Evolutionary conservation across 495 filamentous ascomycete species (phyloP).

Genomic region (Talaromyces proteolyticus): DNA sequence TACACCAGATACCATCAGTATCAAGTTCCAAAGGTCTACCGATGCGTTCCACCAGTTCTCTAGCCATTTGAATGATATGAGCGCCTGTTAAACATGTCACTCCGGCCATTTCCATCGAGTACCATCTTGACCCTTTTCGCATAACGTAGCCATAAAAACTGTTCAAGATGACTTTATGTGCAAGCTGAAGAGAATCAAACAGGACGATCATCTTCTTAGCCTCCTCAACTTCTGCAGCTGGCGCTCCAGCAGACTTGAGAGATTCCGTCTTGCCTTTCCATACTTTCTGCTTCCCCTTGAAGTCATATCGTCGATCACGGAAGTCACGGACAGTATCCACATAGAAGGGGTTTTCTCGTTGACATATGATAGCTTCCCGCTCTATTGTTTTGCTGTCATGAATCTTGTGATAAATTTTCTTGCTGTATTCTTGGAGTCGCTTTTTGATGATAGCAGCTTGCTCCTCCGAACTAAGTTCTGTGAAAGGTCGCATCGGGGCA

Average conservation of each 20-base stretch:
- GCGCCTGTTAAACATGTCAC: constrained; percentile 97
- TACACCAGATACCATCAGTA: constrained; percentile 99
- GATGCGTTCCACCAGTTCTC: constrained; percentile 89
- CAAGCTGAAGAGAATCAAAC: constrained; percentile 93
- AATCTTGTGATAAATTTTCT: constrained; percentile 99
- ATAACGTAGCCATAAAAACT: constrained; percentile 99
- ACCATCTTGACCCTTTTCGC: constrained; percentile 98
- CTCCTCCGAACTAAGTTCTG: constrained; percentile 77
- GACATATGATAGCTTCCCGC: constrained; percentile 95
- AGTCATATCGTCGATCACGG: constrained; percentile 93
- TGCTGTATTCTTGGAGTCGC: constrained; percentile 84
- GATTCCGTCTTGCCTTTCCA: constrained; percentile 96
- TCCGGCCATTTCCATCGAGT: constrained; percentile 99
- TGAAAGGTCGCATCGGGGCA: constrained; percentile 65
- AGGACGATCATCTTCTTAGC: constrained; percentile 98
- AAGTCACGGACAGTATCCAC: constrained; percentile 94
- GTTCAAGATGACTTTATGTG: constrained; percentile 98
- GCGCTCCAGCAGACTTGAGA: constrained; percentile 74
- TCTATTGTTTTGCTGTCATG: constrained; percentile 92
- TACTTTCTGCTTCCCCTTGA: constrained; percentile 95
- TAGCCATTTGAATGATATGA: constrained; percentile 94
- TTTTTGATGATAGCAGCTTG: constrained; percentile 80
- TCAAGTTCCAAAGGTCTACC: constrained; percentile 95
- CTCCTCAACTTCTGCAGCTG: constrained; percentile 73
- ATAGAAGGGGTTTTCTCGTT: constrained; percentile 98